Evolutionary conservation across 1,139 yeast species (phyloP), one percentile per base, ranked within the genome.

Genomic region (Suhomyces bribrorum): DNA sequence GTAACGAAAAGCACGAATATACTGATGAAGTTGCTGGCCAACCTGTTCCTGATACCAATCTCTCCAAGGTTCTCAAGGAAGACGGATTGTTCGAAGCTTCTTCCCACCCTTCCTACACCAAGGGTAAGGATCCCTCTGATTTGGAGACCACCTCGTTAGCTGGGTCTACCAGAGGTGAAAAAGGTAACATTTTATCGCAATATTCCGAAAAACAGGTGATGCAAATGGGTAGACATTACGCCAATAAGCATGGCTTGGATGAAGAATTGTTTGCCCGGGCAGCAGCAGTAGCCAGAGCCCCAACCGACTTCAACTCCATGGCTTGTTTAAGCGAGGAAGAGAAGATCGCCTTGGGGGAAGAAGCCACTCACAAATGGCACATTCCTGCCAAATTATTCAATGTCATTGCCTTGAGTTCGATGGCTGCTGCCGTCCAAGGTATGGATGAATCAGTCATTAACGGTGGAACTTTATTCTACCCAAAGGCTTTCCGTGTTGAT

Each of bases 361-460:
- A 69, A 43, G 73, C 79, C 31, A 83, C 84, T 43, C 79, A 82
- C 33, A 76, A 69, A 62, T 83, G 88, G 87, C 68, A 70, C 40
- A 69, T 82, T 34, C 92, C 95, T 0, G 48, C 50, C 24, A 77
- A 77, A 43, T 68, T 87, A 52, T 62, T 81, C 48, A 77, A 73
- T 47, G 80, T 86, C 38, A 77, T 85, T 40, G 74, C 86, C 13
- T 77, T 86, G 57, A 84, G 90, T 29, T 84, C 95, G 5, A 77
- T 87, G 81, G 88, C 94, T 38, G 96, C 96, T 14, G 86, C 90
- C 7, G 90, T 88, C 26, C 95, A 87, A 61, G 96, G 96, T 54
- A 86, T 87, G 88, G 96, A 87, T 60, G 95, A 87, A 59, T 75
- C 94, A 1, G 95, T 86, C 15, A 77, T 85, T 43, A 86, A 86